Evolutionary conservation across 2,329 filamentous ascomycete species (phyloP).

Genomic region (Microdochium bolleyi): DNA sequence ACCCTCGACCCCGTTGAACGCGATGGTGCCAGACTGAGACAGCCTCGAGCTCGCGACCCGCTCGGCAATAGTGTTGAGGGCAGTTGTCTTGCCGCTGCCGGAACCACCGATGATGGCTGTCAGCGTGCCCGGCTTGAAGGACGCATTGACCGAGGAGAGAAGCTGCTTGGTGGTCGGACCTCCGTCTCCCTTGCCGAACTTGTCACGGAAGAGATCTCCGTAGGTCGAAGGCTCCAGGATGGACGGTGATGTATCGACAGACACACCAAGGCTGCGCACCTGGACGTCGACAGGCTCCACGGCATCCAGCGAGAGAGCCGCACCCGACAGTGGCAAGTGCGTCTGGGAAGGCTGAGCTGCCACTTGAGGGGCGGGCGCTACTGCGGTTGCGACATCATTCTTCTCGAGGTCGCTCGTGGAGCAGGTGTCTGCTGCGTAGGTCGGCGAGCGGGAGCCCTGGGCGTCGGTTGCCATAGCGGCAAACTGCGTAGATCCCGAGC

Average conservation of each 20-base stretch:
- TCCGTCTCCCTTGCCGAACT: conserved; percentile 16
- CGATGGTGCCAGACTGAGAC: conserved; percentile 42
- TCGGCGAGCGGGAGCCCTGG: background rate
- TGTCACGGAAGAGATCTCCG: conserved; percentile 27
- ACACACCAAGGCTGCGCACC: conserved; percentile 39
- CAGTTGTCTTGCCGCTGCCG: conserved; percentile 65
- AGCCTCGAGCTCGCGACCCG: conserved; percentile 51
- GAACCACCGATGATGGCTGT: conserved; percentile 71
- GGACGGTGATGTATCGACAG: conserved; percentile 50
- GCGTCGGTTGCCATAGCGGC: background rate
- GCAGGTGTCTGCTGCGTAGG: background rate
- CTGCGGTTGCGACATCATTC: background rate
- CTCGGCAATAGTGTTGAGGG: conserved; percentile 65
- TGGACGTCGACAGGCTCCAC: conserved; percentile 38
- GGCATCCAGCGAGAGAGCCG: conserved; percentile 13
- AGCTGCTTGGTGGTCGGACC: conserved; percentile 39
- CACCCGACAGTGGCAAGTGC: conserved; percentile 1
- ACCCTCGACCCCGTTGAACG: conserved; percentile 52
- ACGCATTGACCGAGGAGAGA: conserved; percentile 54
- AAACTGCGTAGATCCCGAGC: too few species aligned
- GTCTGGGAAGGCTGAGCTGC: background rate
- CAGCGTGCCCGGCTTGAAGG: conserved; percentile 56
- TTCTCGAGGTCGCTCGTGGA: background rate
- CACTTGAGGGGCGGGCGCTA: background rate
- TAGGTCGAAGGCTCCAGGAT: conserved; percentile 40